Conservation (phyloP, 179 eudicot species). For the Patellifolia procumbens region DNA sequence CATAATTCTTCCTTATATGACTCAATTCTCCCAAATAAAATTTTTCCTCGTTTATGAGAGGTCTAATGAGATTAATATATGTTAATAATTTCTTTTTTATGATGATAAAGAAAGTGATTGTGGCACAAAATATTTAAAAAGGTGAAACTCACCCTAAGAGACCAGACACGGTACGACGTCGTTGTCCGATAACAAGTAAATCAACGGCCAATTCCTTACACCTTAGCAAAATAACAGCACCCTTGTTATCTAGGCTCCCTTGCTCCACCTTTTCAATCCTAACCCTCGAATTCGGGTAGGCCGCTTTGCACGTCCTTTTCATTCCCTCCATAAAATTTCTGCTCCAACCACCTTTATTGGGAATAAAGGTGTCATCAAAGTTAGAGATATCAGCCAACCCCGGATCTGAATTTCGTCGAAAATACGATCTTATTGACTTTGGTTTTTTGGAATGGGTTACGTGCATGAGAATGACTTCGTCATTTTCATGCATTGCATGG, state of each 20-base stretch:
- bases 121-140: too few species aligned
- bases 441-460: slow-evolving; percentile 36
- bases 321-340: slow-evolving; percentile 50
- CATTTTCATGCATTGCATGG: slow-evolving; percentile 51
- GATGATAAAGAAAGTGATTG: too few species aligned
- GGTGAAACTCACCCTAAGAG: slow-evolving; percentile 50
- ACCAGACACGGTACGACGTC: slow-evolving; percentile 41
- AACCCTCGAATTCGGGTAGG: slow-evolving; percentile 44
- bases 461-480: slow-evolving; percentile 55
- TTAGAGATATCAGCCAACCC: background rate
- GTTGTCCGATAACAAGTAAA: slow-evolving; percentile 60
- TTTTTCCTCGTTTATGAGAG: too few species aligned
- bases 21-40: too few species aligned
- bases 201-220: slow-evolving; percentile 38
- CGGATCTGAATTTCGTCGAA: slow-evolving; percentile 28
- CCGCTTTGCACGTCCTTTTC: slow-evolving; percentile 43
- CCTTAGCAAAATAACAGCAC: slow-evolving; percentile 39
- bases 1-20: too few species aligned
- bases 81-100: too few species aligned
- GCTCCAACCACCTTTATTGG: background rate
- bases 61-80: too few species aligned
- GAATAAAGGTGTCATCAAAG: background rate
- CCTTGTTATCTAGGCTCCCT: slow-evolving; percentile 53
- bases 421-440: slow-evolving; percentile 25
- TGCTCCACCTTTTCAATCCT: slow-evolving; percentile 44